phyloP scores from a whole-genome alignment of 345 rosid species.

The Noccaea bulbosa region DNA sequence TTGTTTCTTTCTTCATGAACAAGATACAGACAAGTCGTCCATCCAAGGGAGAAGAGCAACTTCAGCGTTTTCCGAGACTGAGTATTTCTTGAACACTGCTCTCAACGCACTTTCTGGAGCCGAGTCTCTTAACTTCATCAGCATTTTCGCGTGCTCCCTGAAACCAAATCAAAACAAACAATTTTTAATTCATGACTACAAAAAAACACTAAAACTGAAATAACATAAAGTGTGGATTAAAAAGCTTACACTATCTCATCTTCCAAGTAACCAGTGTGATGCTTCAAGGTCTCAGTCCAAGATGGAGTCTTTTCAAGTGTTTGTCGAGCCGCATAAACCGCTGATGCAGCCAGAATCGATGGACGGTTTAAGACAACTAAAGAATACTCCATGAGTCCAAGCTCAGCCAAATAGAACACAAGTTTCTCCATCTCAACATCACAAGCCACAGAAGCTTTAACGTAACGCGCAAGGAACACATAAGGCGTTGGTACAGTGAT shows the following conservation, averaged over 20 bases:
- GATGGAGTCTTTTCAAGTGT: constrained; percentile 7
- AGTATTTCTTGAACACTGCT: constrained; percentile 64
- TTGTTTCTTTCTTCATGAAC: constrained; percentile 6
- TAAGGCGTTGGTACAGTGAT: constrained; percentile 78
- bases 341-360: constrained; percentile 38
- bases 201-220: neutral
- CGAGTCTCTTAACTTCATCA: constrained; percentile 53
- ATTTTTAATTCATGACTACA: neutral
- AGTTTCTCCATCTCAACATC: constrained; percentile 67
- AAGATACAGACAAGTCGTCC: constrained; percentile 8
- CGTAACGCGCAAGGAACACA: constrained; percentile 71
- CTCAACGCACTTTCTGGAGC: constrained; percentile 62
- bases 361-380: constrained; percentile 24
- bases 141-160: constrained; percentile 62
- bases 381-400: constrained; percentile 26
- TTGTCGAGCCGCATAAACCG: constrained; percentile 23
- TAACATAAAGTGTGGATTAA: neutral
- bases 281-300: constrained; percentile 37
- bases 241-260: constrained; percentile 39
- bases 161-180: neutral
- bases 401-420: constrained; percentile 62
- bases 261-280: constrained; percentile 38
- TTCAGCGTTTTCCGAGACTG: constrained; percentile 51
- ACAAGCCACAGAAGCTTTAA: constrained; percentile 64
- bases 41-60: constrained; percentile 30